Percentiles rank a stretch among this genome's conserved stretches.
Conservation (phyloP, 768 basidiomycete species). For the Tulasnella sp. region DNA sequence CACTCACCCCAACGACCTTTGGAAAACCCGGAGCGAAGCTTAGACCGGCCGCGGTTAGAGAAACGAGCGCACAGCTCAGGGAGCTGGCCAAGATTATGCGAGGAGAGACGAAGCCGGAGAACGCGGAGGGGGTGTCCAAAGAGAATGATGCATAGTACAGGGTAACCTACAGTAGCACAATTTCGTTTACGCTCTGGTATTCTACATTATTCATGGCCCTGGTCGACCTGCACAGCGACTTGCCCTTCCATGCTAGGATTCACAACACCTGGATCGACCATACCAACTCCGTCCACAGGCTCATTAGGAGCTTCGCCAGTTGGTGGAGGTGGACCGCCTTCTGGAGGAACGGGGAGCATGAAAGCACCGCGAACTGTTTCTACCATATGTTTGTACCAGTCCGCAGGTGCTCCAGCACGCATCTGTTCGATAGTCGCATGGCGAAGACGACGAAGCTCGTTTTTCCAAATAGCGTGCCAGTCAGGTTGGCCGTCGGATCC, state of each 20-base stretch:
- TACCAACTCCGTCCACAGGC: conserved; percentile 6
- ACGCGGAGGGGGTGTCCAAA: background rate
- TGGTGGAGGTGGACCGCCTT: background rate
- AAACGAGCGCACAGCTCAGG: background rate
- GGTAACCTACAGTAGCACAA: background rate
- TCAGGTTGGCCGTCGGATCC: background rate
- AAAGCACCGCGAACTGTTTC: conserved; percentile 60
- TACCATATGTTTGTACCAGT: conserved; percentile 84
- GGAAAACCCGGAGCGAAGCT: background rate
- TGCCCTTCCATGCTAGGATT: background rate
- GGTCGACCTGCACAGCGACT: background rate
- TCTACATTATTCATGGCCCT: background rate
- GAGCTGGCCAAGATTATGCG: background rate
- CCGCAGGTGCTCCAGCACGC: conserved; percentile 68
- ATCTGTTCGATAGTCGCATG: conserved; percentile 75
- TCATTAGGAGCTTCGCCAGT: background rate
- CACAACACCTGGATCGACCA: background rate
- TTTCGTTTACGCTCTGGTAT: background rate
- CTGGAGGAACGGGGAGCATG: conserved; percentile 1
- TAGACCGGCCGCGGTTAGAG: background rate
- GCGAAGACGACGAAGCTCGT: conserved; percentile 68
- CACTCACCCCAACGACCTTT: background rate
- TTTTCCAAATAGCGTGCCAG: conserved; percentile 73
- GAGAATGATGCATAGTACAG: background rate
- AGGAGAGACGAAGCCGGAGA: background rate